These are phyloP conservation scores for Phaeosphaeria sp. DNA, from an alignment of 2,329 filamentous ascomycete genomes.

Conservation along the genomic window DNA sequence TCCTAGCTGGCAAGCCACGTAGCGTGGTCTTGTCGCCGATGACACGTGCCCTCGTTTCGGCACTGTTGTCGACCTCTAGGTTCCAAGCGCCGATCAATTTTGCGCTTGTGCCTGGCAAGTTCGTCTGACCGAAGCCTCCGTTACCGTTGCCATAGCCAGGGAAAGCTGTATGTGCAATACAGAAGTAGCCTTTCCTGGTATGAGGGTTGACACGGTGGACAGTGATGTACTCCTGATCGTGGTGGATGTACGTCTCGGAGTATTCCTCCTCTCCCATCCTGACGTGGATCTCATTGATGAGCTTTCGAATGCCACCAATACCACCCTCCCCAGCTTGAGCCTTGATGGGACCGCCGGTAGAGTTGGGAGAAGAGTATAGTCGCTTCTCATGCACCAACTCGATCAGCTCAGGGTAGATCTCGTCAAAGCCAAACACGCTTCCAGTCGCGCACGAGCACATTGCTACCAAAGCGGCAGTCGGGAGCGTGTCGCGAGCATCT, in stretches of 20 bases:
- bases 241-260: constrained; percentile 94
- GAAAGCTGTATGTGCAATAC: constrained; percentile 96
- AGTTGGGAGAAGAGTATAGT: constrained; percentile 80
- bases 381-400: constrained; percentile 91
- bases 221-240: constrained; percentile 94
- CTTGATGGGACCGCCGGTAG: constrained; percentile 64
- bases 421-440: constrained; percentile 97
- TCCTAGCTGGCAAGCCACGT: constrained; percentile 82
- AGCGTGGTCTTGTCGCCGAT: constrained; percentile 74
- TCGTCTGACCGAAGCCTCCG: constrained; percentile 78
- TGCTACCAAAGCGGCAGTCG: constrained; percentile 90
- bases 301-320: constrained; percentile 88
- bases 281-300: constrained; percentile 93
- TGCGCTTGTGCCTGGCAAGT: constrained; percentile 82
- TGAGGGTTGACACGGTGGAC: constrained; percentile 93
- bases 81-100: constrained; percentile 90
- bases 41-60: constrained; percentile 70
- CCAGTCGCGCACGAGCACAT: constrained; percentile 96
- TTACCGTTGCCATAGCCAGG: constrained; percentile 88
- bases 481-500: constrained; percentile 90
- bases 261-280: constrained; percentile 96
- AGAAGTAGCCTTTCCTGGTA: constrained; percentile 90
- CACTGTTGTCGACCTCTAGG: constrained; percentile 82
- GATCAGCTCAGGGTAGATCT: constrained; percentile 92
- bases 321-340: constrained; percentile 77